A percentile compares a stretch with the other conserved stretches of the same genome.
These are phyloP conservation scores for Trametes gibbosa DNA, from an alignment of 768 basidiomycete genomes.

Conservation along the genomic window DNA sequence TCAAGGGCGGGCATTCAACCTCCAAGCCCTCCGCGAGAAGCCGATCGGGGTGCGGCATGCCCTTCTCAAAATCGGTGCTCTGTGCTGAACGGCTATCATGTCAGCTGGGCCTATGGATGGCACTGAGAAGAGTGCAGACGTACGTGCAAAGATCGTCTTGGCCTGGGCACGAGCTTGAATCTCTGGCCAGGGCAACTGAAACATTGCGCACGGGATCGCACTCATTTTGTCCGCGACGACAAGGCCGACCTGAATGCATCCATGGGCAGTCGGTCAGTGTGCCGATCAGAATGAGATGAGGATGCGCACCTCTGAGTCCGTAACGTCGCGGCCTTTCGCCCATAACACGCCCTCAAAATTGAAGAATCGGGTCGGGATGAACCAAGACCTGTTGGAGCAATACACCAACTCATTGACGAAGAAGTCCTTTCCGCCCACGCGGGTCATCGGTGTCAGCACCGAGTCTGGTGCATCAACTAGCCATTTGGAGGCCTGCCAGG, in stretches of 20 bases:
- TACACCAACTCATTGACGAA: slow-evolving; percentile 26
- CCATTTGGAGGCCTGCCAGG: slow-evolving; percentile 32
- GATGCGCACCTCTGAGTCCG: background rate
- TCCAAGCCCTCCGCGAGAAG: slow-evolving; percentile 21
- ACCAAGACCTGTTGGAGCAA: slow-evolving; percentile 13
- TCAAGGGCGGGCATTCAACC: slow-evolving; percentile 25
- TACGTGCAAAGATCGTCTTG: background rate
- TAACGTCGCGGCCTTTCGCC: background rate
- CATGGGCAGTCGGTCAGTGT: background rate
- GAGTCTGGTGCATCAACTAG: slow-evolving; percentile 26
- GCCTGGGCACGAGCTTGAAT: background rate
- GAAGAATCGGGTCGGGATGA: slow-evolving; percentile 19
- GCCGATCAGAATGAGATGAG: background rate
- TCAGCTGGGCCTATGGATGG: too few relatives aligned
- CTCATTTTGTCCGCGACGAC: background rate
- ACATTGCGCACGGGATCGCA: background rate
- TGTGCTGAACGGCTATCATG: background rate
- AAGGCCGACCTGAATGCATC: background rate
- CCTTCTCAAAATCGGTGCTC: slow-evolving; percentile 3
- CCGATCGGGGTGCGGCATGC: slow-evolving; percentile 25
- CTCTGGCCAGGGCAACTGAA: background rate
- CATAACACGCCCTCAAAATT: background rate
- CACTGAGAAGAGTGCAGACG: too few relatives aligned
- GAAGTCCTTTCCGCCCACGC: slow-evolving; percentile 16
- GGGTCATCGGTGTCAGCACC: slow-evolving; percentile 27